These are phyloP conservation scores for Pestalotiopsis sp. DNA, from an alignment of 2,329 filamentous ascomycete species.

Conservation along the genomic window DNA sequence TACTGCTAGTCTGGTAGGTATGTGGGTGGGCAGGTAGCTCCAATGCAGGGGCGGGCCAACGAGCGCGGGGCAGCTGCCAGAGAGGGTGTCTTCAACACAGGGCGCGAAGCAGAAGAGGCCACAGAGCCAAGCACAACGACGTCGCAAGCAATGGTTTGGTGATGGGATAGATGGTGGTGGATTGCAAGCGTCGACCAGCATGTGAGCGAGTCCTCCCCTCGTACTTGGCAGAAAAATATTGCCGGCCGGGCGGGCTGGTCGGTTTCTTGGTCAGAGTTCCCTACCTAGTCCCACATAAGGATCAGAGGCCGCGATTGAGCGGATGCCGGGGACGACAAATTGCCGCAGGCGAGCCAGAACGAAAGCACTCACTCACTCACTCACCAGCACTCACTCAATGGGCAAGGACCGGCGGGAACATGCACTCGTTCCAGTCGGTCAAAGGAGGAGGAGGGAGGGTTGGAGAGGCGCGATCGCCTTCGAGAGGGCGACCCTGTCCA, in stretches of 20 bases:
- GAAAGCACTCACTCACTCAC: neutral
- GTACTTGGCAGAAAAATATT: neutral
- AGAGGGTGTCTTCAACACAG: neutral
- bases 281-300: neutral
- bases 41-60: neutral
- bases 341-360: conserved; percentile 1
- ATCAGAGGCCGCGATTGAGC: neutral
- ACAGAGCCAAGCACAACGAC: neutral
- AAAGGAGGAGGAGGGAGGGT: no score
- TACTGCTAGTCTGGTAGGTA: neutral
- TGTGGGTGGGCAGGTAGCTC: neutral
- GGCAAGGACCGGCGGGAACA: no score
- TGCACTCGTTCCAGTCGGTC: no score
- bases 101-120: neutral
- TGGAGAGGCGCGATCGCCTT: no score
- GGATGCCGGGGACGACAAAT: conserved; percentile 10
- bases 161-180: neutral
- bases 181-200: neutral
- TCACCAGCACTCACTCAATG: no score
- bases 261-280: neutral
- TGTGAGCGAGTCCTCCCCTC: neutral
- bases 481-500: no score
- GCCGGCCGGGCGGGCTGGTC: neutral
- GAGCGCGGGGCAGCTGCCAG: neutral
- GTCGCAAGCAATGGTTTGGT: neutral